Base-by-base conservation (phyloP, 306 rosid genomes). In the Hippophae gyantsensis region DNA sequence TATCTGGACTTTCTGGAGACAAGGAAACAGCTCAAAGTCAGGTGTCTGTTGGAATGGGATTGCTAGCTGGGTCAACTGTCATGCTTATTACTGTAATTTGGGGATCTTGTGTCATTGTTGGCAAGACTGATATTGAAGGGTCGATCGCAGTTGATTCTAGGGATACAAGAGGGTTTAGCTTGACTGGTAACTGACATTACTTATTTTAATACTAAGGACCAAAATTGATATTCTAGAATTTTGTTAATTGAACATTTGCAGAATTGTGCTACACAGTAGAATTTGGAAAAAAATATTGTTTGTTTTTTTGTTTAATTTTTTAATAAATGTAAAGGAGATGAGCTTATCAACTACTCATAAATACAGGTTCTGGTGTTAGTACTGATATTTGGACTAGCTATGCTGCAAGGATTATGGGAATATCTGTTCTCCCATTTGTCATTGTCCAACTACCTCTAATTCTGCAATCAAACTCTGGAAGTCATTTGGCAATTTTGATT, bases 391-490 rank as follows among this genome's bases (percentile, higher is more conserved):
- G 18, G 18, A 18, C 18, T 18, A 18, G 18, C 18, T 93, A 88
- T 70, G 82, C 95, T 56, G 99, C 97, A 55, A 78, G 42, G 67
- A 86, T 93, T 64, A 88, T 93, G 99, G 74, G 70, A 57, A 3
- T 84, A 67, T 93, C 97, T 52, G 72, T 86, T 62, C 26, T 88
- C 52, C 99, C 99, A 43, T 93, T 88, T 68, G 0, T 88, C 69
- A 74, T 93, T 57, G 97, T 93, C 66, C 99, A 93, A 67, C 58
- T 93, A 23, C 99, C 90, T 32, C 99, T 88, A 82, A 0, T 78
- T 45, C 85, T 93, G 62, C 43, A 64, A 70, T 86, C 99, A 48
- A 67, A 81, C 60, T 78, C 90, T 3, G 97, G 79, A 40, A 84
- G 95, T 58, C 93, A 60, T 74, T 74, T 80, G 58, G 86, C 95